Evolutionary conservation across 2,329 filamentous ascomycete genomes (phyloP).

Genomic region (Cercospora nicotianae): DNA sequence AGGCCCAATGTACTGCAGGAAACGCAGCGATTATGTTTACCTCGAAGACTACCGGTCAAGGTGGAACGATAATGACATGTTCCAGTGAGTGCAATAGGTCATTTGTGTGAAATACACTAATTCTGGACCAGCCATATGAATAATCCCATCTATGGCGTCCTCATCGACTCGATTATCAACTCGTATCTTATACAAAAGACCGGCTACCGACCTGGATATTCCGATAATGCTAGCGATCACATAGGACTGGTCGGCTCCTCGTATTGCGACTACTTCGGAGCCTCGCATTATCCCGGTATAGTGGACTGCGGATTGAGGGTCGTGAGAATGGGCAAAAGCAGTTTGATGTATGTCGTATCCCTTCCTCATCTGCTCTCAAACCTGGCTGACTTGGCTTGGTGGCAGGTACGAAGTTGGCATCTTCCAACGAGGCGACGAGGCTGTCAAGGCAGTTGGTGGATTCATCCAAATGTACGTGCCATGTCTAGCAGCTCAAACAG

Average conservation of each 20-base stretch:
- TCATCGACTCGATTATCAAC: slow-evolving; percentile 83
- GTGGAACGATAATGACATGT: slow-evolving; percentile 97
- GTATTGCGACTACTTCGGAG: slow-evolving; percentile 78
- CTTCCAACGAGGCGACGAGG: slow-evolving; percentile 71
- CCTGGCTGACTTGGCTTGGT: background rate
- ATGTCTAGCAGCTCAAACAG: background rate
- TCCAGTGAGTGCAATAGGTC: slow-evolving; percentile 48
- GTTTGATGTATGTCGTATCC: slow-evolving; percentile 59
- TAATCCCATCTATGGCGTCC: slow-evolving; percentile 51
- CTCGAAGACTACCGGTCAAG: slow-evolving; percentile 79
- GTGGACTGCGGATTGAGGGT: slow-evolving; percentile 81
- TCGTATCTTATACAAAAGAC: slow-evolving; percentile 80
- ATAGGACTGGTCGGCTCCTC: slow-evolving; percentile 84
- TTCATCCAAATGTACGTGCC: slow-evolving; percentile 27
- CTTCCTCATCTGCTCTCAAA: too few species aligned
- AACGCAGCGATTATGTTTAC: slow-evolving; percentile 72
- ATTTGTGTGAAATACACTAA: background rate
- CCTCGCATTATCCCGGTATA: slow-evolving; percentile 74
- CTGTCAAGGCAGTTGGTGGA: slow-evolving; percentile 62
- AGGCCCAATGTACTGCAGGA: slow-evolving; percentile 27
- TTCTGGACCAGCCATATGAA: slow-evolving; percentile 52
- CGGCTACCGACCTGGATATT: slow-evolving; percentile 63
- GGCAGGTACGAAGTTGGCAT: slow-evolving; percentile 77
- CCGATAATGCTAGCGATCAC: slow-evolving; percentile 68
- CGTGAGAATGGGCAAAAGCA: slow-evolving; percentile 79